phyloP scores from a whole-genome alignment of 768 basidiomycete genomes.

The Clavaria fumosa region DNA sequence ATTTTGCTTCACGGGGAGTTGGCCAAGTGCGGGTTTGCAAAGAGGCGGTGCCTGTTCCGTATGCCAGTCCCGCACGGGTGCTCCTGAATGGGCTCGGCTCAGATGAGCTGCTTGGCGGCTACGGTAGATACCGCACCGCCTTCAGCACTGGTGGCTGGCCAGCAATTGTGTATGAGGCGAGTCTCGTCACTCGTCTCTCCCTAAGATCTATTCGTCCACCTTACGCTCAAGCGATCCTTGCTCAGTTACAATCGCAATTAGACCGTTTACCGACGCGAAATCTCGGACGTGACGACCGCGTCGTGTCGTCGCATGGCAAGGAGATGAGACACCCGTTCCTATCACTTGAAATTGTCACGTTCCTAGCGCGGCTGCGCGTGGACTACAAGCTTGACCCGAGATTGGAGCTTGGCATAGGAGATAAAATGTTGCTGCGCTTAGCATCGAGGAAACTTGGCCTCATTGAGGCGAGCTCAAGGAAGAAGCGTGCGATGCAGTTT shows the following conservation, averaged over 20 bases:
- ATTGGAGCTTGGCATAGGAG: constrained; percentile 62
- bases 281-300: constrained; percentile 86
- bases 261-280: constrained; percentile 81
- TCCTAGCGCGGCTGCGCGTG: constrained; percentile 66
- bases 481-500: constrained; percentile 96
- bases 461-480: constrained; percentile 52
- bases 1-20: constrained; percentile 75
- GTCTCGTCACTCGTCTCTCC: too few species aligned
- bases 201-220: not conserved
- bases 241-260: constrained; percentile 77
- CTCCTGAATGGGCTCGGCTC: constrained; percentile 86
- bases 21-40: constrained; percentile 36
- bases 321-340: constrained; percentile 89
- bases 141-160: constrained; percentile 56
- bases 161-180: constrained; percentile 68
- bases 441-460: constrained; percentile 64
- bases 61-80: constrained; percentile 65
- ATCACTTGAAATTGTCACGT: constrained; percentile 61
- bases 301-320: constrained; percentile 82
- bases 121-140: constrained; percentile 72
- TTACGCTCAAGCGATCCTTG: not conserved
- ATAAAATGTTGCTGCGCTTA: constrained; percentile 73
- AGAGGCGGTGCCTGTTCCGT: constrained; percentile 28
- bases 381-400: constrained; percentile 71
- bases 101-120: constrained; percentile 91